Conservation (phyloP, 495 filamentous ascomycete species). For the Aspergillus nidulans region DNA sequence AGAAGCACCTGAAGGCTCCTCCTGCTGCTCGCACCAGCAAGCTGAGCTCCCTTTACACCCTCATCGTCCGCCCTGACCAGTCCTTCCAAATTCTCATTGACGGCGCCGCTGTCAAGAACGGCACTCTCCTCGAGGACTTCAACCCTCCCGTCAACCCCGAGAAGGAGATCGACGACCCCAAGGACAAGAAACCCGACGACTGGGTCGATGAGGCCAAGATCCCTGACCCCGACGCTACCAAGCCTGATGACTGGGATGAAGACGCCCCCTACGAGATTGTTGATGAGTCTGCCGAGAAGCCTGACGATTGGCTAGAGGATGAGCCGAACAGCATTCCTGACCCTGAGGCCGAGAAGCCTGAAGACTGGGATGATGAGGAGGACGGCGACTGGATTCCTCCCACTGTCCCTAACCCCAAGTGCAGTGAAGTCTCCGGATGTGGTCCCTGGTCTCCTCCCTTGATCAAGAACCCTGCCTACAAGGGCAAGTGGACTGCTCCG, state of each 20-base stretch:
- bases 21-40: constrained; percentile 85
- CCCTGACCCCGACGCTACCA: constrained; percentile 85
- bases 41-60: constrained; percentile 88
- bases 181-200: constrained; percentile 89
- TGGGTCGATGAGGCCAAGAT: constrained; percentile 95
- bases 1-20: constrained; percentile 92
- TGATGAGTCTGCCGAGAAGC: constrained; percentile 86
- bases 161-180: constrained; percentile 93
- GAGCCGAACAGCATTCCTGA: constrained; percentile 84
- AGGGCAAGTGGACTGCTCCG: constrained; percentile 96
- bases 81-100: constrained; percentile 88
- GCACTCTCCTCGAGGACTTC: constrained; percentile 94
- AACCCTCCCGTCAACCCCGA: constrained; percentile 86
- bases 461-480: constrained; percentile 96
- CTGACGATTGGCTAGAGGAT: constrained; percentile 93
- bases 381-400: constrained; percentile 98
- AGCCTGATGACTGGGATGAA: constrained; percentile 99
- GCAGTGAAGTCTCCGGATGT: constrained; percentile 87
- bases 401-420: constrained; percentile 94
- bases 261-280: constrained; percentile 93
- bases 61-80: constrained; percentile 94
- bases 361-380: constrained; percentile 99
- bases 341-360: constrained; percentile 96
- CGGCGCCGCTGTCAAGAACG: constrained; percentile 77
- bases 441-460: constrained; percentile 88